phyloP scores from a whole-genome alignment of 129 eudicot genomes.

The Erigeron canadensis region DNA sequence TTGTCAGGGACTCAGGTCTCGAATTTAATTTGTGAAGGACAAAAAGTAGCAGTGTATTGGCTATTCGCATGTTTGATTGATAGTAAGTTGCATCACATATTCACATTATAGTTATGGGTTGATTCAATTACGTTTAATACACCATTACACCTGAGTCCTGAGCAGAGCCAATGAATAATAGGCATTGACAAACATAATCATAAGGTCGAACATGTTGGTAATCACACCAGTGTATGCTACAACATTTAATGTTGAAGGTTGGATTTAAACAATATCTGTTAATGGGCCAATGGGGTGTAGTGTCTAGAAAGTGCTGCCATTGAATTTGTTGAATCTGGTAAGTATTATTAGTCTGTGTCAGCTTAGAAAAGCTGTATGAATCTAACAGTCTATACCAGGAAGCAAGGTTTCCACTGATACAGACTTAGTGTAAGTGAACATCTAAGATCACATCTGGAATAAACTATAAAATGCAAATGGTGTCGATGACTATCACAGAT shows the following conservation, averaged over 20 bases:
- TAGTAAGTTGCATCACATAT: not conserved
- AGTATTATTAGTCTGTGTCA: not conserved
- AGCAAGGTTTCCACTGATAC: no score
- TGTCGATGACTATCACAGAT: not conserved
- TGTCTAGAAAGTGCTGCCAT: not conserved
- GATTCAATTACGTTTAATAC: not conserved
- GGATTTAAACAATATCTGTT: not conserved
- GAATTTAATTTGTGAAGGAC: not conserved
- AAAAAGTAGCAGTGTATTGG: not conserved
- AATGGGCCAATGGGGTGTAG: not conserved
- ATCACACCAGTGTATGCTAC: not conserved
- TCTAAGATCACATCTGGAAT: no score
- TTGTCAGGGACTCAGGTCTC: not conserved
- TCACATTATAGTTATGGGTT: not conserved
- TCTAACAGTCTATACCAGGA: no score
- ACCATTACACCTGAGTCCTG: not conserved
- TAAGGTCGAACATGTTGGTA: not conserved
- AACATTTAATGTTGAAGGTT: not conserved
- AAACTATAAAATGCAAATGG: no score
- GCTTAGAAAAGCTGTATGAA: no score
- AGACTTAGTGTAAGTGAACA: no score
- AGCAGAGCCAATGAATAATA: not conserved
- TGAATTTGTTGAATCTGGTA: constrained; percentile 1
- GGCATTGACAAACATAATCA: not conserved
- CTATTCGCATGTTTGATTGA: not conserved